Conservation (phyloP, 257 asterid species). For the Solanum bulbocastanum region DNA sequence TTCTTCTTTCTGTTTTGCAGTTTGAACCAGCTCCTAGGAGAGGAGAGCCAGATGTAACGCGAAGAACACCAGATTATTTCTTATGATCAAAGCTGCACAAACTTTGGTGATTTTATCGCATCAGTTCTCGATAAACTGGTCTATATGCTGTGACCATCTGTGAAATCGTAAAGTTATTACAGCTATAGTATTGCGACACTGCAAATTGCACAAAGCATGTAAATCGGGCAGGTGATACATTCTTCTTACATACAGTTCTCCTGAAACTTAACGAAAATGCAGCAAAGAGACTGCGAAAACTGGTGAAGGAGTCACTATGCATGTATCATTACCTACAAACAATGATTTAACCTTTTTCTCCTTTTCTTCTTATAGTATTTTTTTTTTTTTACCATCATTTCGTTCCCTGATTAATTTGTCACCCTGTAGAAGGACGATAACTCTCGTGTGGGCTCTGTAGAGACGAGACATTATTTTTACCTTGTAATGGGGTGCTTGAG, state of each 20-base stretch:
- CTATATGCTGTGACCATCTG: slow-evolving; percentile 17
- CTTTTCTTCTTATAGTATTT: background rate
- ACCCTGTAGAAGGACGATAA: background rate
- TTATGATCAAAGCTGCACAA: slow-evolving; percentile 30
- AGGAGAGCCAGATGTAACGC: slow-evolving; percentile 82
- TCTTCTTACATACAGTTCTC: background rate
- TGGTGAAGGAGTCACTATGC: background rate
- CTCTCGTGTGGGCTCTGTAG: slow-evolving; percentile 6
- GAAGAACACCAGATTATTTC: slow-evolving; percentile 85
- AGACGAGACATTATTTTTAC: background rate
- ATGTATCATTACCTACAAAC: background rate
- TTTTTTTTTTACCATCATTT: background rate
- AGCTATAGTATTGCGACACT: background rate
- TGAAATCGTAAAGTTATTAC: slow-evolving; percentile 1
- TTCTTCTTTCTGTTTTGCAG: slow-evolving; percentile 19
- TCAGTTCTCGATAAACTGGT: slow-evolving; percentile 20
- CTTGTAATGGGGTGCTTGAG: background rate
- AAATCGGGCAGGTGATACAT: background rate
- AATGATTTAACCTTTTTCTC: background rate
- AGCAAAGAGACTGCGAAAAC: background rate
- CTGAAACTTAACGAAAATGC: background rate
- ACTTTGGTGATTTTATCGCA: slow-evolving; percentile 8
- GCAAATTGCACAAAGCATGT: slow-evolving; percentile 4
- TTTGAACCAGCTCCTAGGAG: slow-evolving; percentile 89
- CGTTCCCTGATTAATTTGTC: background rate